A percentile compares a stretch with the other conserved stretches of the same genome.
phyloP scores from a whole-genome alignment of 345 rosid species.

The Brassica rapa region DNA sequence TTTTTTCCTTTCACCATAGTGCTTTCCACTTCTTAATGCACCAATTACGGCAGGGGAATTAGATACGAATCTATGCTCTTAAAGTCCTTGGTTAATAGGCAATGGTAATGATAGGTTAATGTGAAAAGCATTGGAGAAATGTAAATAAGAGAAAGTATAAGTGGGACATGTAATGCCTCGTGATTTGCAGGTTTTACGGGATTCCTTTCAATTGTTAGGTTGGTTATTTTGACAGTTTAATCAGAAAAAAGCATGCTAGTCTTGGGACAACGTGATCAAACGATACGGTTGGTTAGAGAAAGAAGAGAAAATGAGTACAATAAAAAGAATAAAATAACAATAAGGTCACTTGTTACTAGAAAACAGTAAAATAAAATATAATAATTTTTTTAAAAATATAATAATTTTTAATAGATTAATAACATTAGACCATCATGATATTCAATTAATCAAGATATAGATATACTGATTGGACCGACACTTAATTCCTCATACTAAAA shows the following conservation, averaged over 20 bases:
- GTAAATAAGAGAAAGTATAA: constrained; percentile 6
- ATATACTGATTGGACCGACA: not conserved
- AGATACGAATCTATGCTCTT: not conserved
- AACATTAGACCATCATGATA: not conserved
- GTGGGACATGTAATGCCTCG: constrained; percentile 32
- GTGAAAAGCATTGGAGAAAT: constrained; percentile 26
- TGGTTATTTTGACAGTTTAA: constrained; percentile 18
- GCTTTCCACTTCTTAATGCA: constrained; percentile 19
- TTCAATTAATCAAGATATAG: not conserved
- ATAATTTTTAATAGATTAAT: not conserved
- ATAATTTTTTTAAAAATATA: not conserved
- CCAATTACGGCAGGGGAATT: constrained; percentile 33
- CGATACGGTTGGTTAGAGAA: not conserved
- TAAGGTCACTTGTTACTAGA: not conserved
- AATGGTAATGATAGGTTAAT: constrained; percentile 31
- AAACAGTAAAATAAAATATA: not conserved
- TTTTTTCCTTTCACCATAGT: not conserved
- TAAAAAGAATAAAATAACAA: not conserved
- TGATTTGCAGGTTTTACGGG: constrained; percentile 40
- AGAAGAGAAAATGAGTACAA: not conserved
- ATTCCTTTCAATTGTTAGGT: constrained; percentile 23
- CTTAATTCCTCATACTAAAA: not conserved
- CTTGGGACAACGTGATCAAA: constrained; percentile 10
- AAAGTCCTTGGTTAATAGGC: constrained; percentile 36
- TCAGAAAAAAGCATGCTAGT: constrained; percentile 11